These are phyloP conservation scores for Boletus pseudo-olivaceus DNA, from an alignment of 768 basidiomycete genomes.

Conservation along the genomic window DNA sequence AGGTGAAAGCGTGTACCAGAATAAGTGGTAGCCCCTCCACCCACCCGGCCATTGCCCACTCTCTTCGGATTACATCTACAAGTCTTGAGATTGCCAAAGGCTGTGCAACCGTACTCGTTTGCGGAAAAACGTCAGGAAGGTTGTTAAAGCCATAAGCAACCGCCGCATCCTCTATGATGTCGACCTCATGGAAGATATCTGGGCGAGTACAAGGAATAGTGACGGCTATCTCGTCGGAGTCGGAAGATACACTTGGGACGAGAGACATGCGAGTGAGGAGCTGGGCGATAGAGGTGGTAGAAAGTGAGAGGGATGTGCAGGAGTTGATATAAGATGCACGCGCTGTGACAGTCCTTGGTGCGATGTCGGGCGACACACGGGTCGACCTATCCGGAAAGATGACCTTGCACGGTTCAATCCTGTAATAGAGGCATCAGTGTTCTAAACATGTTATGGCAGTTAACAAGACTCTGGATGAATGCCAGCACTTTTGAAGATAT, in stretches of 20 bases:
- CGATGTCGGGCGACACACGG: slow-evolving; percentile 77
- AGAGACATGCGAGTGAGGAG: slow-evolving; percentile 87
- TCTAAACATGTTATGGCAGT: background rate
- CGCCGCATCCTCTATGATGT: slow-evolving; percentile 97
- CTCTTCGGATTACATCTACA: slow-evolving; percentile 79
- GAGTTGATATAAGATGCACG: slow-evolving; percentile 93
- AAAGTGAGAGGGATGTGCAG: slow-evolving; percentile 82
- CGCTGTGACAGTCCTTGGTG: slow-evolving; percentile 65
- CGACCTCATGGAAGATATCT: slow-evolving; percentile 97
- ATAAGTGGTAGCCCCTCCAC: slow-evolving; percentile 93
- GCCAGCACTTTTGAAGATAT: background rate
- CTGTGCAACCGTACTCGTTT: slow-evolving; percentile 92
- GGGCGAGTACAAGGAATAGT: slow-evolving; percentile 92
- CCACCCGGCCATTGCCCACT: slow-evolving; percentile 96
- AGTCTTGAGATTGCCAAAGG: slow-evolving; percentile 87
- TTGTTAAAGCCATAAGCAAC: slow-evolving; percentile 99
- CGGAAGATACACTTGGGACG: slow-evolving; percentile 44
- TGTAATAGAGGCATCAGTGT: slow-evolving; percentile 29
- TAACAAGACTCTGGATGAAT: background rate
- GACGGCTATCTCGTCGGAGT: slow-evolving; percentile 65
- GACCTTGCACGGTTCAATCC: slow-evolving; percentile 91
- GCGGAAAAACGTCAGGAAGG: slow-evolving; percentile 85
- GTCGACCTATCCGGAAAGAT: slow-evolving; percentile 72
- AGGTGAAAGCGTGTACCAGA: slow-evolving; percentile 48
- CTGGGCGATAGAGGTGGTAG: slow-evolving; percentile 58